Evolutionary conservation across 1,284 basidiomycete species (phyloP).

Genomic region (Austroboletus niveus): DNA sequence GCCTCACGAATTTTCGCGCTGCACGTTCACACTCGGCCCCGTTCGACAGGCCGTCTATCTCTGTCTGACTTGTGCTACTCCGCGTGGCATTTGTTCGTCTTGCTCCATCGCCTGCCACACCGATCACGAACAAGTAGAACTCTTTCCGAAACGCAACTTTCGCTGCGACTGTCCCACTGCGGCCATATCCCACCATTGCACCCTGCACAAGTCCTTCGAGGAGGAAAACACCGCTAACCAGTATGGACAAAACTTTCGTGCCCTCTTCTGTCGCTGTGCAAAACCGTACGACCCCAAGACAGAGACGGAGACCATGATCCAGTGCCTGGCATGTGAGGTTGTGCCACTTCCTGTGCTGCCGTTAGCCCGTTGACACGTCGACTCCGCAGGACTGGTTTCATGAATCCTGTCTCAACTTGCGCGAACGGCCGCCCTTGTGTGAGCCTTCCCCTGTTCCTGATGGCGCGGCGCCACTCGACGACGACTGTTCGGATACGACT

Average conservation of each 20-base stretch:
- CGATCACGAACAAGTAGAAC: conserved; percentile 76
- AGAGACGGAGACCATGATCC: conserved; percentile 81
- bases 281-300: conserved; percentile 64
- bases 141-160: conserved; percentile 79
- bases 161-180: conserved; percentile 78
- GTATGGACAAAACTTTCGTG: conserved; percentile 71
- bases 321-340: conserved; percentile 80
- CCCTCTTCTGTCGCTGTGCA: conserved; percentile 69
- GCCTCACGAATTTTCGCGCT: conserved; percentile 72
- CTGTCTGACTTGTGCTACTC: conserved; percentile 65
- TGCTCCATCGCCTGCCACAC: conserved; percentile 82
- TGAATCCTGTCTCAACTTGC: conserved; percentile 78
- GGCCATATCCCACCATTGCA: conserved; percentile 56
- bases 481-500: conserved; percentile 57
- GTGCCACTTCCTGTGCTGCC: conserved; percentile 19
- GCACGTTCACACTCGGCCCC: conserved; percentile 63
- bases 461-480: conserved; percentile 35
- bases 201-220: conserved; percentile 53
- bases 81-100: conserved; percentile 65
- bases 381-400: conserved; percentile 76
- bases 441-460: conserved; percentile 39
- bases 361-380: conserved; percentile 5
- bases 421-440: conserved; percentile 55
- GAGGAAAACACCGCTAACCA: conserved; percentile 54
- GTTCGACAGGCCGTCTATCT: conserved; percentile 70